Percentiles rank a stretch among this genome's conserved stretches.
phyloP scores from a whole-genome alignment of 2,329 filamentous ascomycete genomes.

The Xylariaceae sp. region DNA sequence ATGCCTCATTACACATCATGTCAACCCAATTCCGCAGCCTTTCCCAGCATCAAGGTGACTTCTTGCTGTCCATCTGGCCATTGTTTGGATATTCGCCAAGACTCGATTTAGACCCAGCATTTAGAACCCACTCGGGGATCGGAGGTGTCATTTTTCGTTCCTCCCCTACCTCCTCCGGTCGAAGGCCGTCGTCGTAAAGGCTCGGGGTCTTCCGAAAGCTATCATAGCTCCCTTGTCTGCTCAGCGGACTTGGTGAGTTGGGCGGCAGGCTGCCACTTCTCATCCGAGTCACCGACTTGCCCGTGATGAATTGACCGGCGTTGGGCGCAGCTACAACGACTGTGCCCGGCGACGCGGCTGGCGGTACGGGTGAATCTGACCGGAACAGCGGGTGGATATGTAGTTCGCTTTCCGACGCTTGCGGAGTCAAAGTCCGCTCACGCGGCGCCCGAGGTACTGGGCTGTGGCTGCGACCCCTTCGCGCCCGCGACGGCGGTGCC shows the following conservation, averaged over 20 bases:
- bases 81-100: conserved; percentile 46
- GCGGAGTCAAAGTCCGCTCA: conserved; percentile 35
- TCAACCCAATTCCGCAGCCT: neutral
- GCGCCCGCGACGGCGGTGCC: conserved; percentile 45
- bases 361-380: conserved; percentile 66
- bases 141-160: conserved; percentile 56
- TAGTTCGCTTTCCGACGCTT: conserved; percentile 51
- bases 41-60: neutral
- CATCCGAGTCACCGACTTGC: conserved; percentile 52
- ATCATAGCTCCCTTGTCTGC: conserved; percentile 49
- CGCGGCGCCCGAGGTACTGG: conserved; percentile 38
- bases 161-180: conserved; percentile 18
- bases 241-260: conserved; percentile 47
- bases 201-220: conserved; percentile 37
- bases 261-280: conserved; percentile 53
- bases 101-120: conserved; percentile 50
- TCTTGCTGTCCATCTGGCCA: conserved; percentile 21
- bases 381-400: conserved; percentile 79
- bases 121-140: conserved; percentile 60
- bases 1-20: conserved; percentile 15
- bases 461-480: conserved; percentile 53
- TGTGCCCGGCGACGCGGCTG: conserved; percentile 65
- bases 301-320: conserved; percentile 62
- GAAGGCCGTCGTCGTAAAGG: conserved; percentile 22
- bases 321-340: conserved; percentile 68